phyloP scores from a whole-genome alignment of 345 rosid genomes.

The Boechera stricta region DNA sequence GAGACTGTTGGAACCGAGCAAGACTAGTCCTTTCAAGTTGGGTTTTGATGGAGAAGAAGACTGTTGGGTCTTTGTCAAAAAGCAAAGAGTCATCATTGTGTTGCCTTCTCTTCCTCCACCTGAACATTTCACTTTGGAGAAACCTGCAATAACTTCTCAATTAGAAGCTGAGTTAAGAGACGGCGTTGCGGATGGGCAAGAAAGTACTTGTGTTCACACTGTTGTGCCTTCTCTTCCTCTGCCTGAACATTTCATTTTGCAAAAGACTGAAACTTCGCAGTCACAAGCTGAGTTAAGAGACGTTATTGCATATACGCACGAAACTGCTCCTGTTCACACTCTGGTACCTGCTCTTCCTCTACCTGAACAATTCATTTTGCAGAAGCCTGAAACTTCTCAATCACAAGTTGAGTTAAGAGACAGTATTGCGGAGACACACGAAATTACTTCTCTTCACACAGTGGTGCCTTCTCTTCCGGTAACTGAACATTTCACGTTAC shows the following conservation, averaged over 20 bases:
- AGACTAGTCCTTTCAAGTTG: slow-evolving; percentile 33
- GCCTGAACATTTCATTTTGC: slow-evolving; percentile 33
- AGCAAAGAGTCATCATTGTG: slow-evolving; percentile 69
- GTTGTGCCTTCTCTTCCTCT: slow-evolving; percentile 58
- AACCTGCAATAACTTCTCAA: slow-evolving; percentile 47
- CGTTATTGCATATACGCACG: slow-evolving; percentile 25
- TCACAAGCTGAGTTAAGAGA: slow-evolving; percentile 42
- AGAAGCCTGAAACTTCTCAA: slow-evolving; percentile 43
- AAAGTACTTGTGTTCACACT: slow-evolving; percentile 23
- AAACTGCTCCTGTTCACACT: slow-evolving; percentile 35
- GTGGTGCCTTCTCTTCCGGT: slow-evolving; percentile 47
- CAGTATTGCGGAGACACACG: slow-evolving; percentile 22
- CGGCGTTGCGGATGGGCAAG: slow-evolving; percentile 29
- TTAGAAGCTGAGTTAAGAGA: slow-evolving; percentile 42
- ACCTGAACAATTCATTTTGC: slow-evolving; percentile 23
- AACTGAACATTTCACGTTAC: slow-evolving; percentile 21
- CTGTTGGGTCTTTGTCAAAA: slow-evolving; percentile 74
- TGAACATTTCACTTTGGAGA: slow-evolving; percentile 41
- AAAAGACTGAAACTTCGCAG: slow-evolving; percentile 44
- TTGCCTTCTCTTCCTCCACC: slow-evolving; percentile 59
- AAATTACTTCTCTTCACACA: slow-evolving; percentile 10
- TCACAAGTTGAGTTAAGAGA: slow-evolving; percentile 40
- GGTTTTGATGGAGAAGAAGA: slow-evolving; percentile 54
- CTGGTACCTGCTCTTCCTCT: slow-evolving; percentile 53
- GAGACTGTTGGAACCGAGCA: slow-evolving; percentile 37